These are phyloP conservation scores for Thalia dealbata DNA, from an alignment of 176 grass and related monocot species.

Conservation along the genomic window DNA sequence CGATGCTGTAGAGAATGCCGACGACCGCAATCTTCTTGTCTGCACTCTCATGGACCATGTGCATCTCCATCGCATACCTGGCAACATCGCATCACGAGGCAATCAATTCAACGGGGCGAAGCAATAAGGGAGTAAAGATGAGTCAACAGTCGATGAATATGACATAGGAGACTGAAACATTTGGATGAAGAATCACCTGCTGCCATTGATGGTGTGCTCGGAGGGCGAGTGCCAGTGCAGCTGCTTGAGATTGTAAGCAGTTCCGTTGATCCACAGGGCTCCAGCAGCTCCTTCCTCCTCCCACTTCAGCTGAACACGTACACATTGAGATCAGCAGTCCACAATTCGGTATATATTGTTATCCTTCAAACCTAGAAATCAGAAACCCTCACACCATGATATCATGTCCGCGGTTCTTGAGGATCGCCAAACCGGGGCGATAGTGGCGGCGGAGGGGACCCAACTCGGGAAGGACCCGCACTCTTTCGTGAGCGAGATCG, in stretches of 20 bases:
- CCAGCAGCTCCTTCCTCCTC: constrained; percentile 28
- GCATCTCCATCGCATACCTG: constrained; percentile 57
- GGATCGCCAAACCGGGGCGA: constrained; percentile 23
- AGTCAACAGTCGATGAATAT: no score
- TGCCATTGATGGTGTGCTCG: constrained; percentile 57
- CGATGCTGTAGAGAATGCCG: constrained; percentile 42
- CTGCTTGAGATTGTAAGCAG: constrained; percentile 34
- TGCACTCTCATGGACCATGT: constrained; percentile 53
- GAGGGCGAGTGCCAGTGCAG: constrained; percentile 79
- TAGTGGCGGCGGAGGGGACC: constrained; percentile 47
- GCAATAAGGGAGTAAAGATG: no score
- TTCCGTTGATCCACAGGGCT: constrained; percentile 40
- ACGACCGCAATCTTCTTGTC: constrained; percentile 34
- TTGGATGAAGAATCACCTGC: constrained; percentile 5
- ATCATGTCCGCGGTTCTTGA: constrained; percentile 67
- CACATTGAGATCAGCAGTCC: not conserved
- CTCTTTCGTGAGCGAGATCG: constrained; percentile 32
- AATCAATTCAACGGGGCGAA: not conserved
- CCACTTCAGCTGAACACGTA: constrained; percentile 30
- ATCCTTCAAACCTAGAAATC: not conserved
- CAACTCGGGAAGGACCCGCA: constrained; percentile 21
- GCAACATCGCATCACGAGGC: not conserved
- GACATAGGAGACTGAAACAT: not conserved
- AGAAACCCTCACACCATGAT: constrained; percentile 32
- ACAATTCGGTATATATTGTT: no score